Evolutionary conservation across 495 filamentous ascomycete genomes (phyloP).

Genomic region (Hypoxylon lenormandii): DNA sequence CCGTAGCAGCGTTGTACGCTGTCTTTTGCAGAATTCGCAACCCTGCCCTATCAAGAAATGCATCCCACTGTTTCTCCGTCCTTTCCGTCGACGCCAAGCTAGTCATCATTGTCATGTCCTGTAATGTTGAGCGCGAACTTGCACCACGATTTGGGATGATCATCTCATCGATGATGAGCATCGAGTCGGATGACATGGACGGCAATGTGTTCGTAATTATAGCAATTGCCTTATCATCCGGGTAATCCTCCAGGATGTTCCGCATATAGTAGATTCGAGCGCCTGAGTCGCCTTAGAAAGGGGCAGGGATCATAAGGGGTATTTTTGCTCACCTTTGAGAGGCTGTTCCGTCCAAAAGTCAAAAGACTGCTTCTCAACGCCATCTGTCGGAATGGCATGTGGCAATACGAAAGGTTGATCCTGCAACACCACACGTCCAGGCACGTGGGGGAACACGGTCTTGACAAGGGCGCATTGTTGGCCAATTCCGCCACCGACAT

Average conservation of each 20-base stretch:
- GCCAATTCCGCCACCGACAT: slow-evolving; percentile 65
- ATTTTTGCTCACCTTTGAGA: slow-evolving; percentile 53
- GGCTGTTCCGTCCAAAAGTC: slow-evolving; percentile 65
- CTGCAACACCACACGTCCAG: slow-evolving; percentile 64
- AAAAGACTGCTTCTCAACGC: slow-evolving; percentile 58
- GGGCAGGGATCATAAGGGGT: not conserved
- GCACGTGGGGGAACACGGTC: slow-evolving; percentile 55
- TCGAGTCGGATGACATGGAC: slow-evolving; percentile 54
- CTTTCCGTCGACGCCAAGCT: slow-evolving; percentile 53
- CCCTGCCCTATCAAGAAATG: slow-evolving; percentile 52
- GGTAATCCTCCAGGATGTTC: slow-evolving; percentile 49
- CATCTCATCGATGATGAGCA: slow-evolving; percentile 60
- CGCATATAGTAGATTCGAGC: slow-evolving; percentile 53
- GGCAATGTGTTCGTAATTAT: slow-evolving; percentile 49
- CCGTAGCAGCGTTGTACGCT: slow-evolving; percentile 21
- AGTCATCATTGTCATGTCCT: slow-evolving; percentile 58
- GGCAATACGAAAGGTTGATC: slow-evolving; percentile 58
- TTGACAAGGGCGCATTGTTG: slow-evolving; percentile 61
- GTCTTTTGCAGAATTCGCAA: slow-evolving; percentile 48
- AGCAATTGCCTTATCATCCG: slow-evolving; percentile 35
- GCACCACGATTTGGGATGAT: slow-evolving; percentile 49
- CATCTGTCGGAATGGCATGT: slow-evolving; percentile 48
- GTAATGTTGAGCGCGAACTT: slow-evolving; percentile 22
- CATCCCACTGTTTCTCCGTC: slow-evolving; percentile 54
- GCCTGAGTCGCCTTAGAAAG: slow-evolving; percentile 3